Evolutionary conservation across 108 stramenopile genomes (phyloP), one percentile per base, ranked within the genome.

Genomic region (Parietichytrium sp.): DNA sequence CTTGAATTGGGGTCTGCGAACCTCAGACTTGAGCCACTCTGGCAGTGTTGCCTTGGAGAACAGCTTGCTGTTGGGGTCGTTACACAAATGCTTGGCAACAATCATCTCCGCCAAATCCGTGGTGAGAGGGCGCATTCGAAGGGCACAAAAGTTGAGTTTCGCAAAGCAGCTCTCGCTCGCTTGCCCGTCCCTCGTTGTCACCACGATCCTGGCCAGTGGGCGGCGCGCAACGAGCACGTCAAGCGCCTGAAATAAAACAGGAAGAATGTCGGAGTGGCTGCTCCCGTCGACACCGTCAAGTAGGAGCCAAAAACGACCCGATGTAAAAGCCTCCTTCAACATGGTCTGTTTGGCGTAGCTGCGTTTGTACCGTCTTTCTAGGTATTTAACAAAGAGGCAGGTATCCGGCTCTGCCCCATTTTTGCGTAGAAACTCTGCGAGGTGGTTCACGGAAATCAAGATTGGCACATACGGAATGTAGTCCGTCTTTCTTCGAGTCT

Each of bases 91-190:
- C n/a, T 27, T 31, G n/a, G 6, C 23, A 25, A 72, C 38, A 33
- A 72, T 72, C 8, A 2, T 7, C 20, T 72, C 61, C n/a, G 61
- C 3, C 36, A 72, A 42, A 7, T 72, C 61, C 42, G 61, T 72
- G 10, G 61, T 72, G 6, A 72, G 42, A 20, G 61, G 61, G 6
- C 61, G 61, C 61, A 72, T 72, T 16, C 61, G 61, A 16, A 27
- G 6, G 2, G 20, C 20, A 1, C 38, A 10, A 72, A 72, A 72
- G 42, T n/a, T 42, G 38, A 72, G n/a, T 25, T 6, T 72, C 10
- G 42, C 13, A 10, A 10, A 72, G 33, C 29, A 42, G 10, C 6
- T 10, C 20, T n/a, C 61, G 61, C 36, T 72, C 38, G 20, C 23
- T 38, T 6, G 38, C 6, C 61, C 61, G 42, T 23, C 15, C 6